Conservation (phyloP, 2,329 filamentous ascomycete species). For the Epicoccum nigrum region DNA sequence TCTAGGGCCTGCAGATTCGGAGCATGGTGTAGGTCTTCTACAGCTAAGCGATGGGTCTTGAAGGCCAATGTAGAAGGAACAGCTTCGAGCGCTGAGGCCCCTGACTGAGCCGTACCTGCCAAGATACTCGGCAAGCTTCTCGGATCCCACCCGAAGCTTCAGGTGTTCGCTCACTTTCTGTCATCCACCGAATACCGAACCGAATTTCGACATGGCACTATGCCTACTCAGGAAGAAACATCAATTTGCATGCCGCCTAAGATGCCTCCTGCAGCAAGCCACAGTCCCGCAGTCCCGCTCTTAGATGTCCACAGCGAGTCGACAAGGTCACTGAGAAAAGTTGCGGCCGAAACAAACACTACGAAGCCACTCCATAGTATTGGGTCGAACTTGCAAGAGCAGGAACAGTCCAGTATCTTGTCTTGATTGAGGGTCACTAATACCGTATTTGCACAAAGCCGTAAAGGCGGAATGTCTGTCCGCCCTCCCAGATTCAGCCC, state of each 20-base stretch:
- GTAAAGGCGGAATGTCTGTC: slow-evolving; percentile 23
- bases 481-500: slow-evolving; percentile 21
- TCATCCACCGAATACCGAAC: slow-evolving; percentile 9
- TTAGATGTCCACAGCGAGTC: background rate
- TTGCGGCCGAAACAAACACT: background rate
- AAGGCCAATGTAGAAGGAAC: background rate
- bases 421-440: background rate
- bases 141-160: slow-evolving; percentile 11
- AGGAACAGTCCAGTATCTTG: background rate
- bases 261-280: slow-evolving; percentile 13
- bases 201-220: slow-evolving; percentile 9
- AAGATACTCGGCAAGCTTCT: slow-evolving; percentile 14
- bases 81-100: slow-evolving; percentile 3
- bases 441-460: background rate
- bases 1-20: background rate
- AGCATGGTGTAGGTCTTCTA: background rate
- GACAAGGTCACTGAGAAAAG: background rate
- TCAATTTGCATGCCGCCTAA: slow-evolving; percentile 7
- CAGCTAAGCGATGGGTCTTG: background rate
- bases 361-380: background rate
- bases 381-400: too few relatives aligned
- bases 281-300: slow-evolving; percentile 5
- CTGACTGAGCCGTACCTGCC: slow-evolving; percentile 15
- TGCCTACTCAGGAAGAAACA: slow-evolving; percentile 2
- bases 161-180: slow-evolving; percentile 5